These are phyloP conservation scores for Populus ilicifolia DNA, from an alignment of 345 rosid genomes.

Conservation along the genomic window DNA sequence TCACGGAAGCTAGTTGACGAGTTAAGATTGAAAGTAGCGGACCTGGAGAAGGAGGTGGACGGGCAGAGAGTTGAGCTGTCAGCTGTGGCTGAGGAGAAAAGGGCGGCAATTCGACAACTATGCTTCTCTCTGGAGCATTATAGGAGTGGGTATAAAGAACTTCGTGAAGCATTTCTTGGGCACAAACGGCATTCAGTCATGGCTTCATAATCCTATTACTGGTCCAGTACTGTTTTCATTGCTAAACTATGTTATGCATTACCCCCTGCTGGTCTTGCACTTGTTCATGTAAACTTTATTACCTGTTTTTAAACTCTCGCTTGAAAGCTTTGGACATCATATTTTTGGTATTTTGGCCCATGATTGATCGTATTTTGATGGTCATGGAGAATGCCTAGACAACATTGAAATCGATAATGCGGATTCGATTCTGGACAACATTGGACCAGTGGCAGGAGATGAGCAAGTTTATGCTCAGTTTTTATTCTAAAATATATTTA, in stretches of 20 bases:
- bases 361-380: neutral
- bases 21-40: conserved; percentile 38
- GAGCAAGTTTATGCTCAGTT: neutral
- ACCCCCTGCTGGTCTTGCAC: neutral
- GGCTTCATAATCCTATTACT: conserved; percentile 27
- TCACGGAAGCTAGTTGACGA: conserved; percentile 22
- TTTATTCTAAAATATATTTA: no score
- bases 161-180: conserved; percentile 42
- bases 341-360: neutral
- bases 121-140: conserved; percentile 79
- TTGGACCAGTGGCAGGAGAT: neutral
- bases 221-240: neutral
- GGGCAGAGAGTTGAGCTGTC: conserved; percentile 38
- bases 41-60: conserved; percentile 37
- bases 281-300: neutral
- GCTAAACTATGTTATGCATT: neutral
- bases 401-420: neutral
- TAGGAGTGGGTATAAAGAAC: conserved; percentile 60
- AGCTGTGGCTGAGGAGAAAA: conserved; percentile 67
- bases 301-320: neutral
- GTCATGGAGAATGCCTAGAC: neutral
- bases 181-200: conserved; percentile 33
- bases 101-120: conserved; percentile 86
- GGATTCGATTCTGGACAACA: neutral
- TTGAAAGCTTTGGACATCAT: neutral